These are phyloP conservation scores for Scopulariopsis brevicaulis DNA, from an alignment of 2,329 filamentous ascomycete species.

Conservation along the genomic window DNA sequence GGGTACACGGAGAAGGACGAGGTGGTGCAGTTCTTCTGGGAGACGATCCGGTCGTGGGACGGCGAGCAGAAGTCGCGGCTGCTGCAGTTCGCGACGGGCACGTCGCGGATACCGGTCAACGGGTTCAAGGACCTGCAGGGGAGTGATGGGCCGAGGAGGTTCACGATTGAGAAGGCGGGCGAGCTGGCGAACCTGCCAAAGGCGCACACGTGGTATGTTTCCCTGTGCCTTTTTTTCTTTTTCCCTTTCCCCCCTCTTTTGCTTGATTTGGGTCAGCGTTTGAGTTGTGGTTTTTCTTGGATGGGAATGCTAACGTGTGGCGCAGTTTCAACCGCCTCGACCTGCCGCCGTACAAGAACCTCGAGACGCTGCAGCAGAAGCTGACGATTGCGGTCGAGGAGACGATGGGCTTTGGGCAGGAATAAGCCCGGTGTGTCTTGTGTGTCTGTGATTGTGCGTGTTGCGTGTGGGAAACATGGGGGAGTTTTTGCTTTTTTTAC, in stretches of 20 bases:
- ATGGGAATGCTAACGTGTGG: conserved; percentile 12
- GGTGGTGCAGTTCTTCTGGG: conserved; percentile 98
- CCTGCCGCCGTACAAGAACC: conserved; percentile 81
- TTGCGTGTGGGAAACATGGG: neutral
- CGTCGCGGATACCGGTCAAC: conserved; percentile 95
- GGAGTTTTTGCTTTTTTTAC: neutral
- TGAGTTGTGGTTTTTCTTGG: no score
- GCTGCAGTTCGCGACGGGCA: conserved; percentile 94
- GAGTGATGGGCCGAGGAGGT: conserved; percentile 86
- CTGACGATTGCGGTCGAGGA: conserved; percentile 96
- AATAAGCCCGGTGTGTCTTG: conserved; percentile 39
- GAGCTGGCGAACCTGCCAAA: conserved; percentile 87
- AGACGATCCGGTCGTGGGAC: conserved; percentile 92
- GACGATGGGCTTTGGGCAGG: conserved; percentile 97
- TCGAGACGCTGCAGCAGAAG: conserved; percentile 78
- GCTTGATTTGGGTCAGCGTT: neutral
- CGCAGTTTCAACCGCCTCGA: conserved; percentile 92
- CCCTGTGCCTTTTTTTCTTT: neutral
- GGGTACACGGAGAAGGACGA: conserved; percentile 97
- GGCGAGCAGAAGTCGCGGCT: conserved; percentile 96
- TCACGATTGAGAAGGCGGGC: conserved; percentile 96
- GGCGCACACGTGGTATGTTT: conserved; percentile 86
- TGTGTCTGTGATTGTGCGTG: neutral
- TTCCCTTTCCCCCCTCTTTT: neutral
- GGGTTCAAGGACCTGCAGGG: conserved; percentile 99